A percentile compares a stretch with the other conserved stretches of the same genome.
Evolutionary conservation across 169 alveolate genomes (phyloP).

Genomic region (Plasmodium inui): DNA sequence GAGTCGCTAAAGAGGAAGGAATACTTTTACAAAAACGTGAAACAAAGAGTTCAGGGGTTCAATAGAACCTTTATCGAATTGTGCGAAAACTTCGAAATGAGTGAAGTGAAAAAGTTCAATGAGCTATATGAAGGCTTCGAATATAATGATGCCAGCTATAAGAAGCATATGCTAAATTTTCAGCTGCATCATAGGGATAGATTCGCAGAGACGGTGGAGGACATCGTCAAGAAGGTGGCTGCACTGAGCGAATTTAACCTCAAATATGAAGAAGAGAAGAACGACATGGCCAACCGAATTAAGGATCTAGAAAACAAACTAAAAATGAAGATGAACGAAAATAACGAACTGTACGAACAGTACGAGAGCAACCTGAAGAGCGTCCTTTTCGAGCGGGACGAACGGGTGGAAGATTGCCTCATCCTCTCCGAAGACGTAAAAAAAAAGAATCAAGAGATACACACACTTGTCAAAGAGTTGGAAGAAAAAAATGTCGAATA

Average conservation of each 20-base stretch:
- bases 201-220: slow-evolving; percentile 20
- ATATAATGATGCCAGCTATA: slow-evolving; percentile 55
- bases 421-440: slow-evolving; percentile 69
- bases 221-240: slow-evolving; percentile 39
- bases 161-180: slow-evolving; percentile 26
- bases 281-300: slow-evolving; percentile 54
- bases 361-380: slow-evolving; percentile 59
- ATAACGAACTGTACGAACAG: slow-evolving; percentile 54
- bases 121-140: slow-evolving; percentile 60
- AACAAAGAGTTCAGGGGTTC: slow-evolving; percentile 54
- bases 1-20: slow-evolving; percentile 66
- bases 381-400: slow-evolving; percentile 54
- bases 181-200: slow-evolving; percentile 26
- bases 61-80: slow-evolving; percentile 60
- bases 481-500: slow-evolving; percentile 62
- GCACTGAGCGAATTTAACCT: slow-evolving; percentile 31
- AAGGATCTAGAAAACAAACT: slow-evolving; percentile 65
- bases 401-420: slow-evolving; percentile 62
- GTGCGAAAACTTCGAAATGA: slow-evolving; percentile 72
- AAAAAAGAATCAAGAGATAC: slow-evolving; percentile 58
- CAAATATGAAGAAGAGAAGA: slow-evolving; percentile 63
- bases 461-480: slow-evolving; percentile 55
- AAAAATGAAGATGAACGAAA: slow-evolving; percentile 58
- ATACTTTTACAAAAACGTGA: slow-evolving; percentile 57
- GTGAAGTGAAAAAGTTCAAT: slow-evolving; percentile 54